These are phyloP conservation scores for Sutorius australiensis DNA, from an alignment of 768 basidiomycete genomes.

Conservation along the genomic window DNA sequence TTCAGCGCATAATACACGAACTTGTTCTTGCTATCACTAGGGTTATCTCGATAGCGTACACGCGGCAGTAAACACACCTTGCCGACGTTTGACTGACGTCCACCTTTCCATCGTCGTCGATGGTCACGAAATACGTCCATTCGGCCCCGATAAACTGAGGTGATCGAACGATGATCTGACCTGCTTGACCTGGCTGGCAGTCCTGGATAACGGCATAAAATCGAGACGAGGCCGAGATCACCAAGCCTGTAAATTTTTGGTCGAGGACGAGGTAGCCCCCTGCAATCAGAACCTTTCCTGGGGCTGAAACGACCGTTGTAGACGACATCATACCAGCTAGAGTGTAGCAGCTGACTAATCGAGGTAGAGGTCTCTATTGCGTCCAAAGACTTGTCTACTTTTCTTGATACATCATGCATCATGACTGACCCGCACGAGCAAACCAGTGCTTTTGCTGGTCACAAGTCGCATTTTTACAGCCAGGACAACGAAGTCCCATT, in stretches of 20 bases:
- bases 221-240: slow-evolving; percentile 88
- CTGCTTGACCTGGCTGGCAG: slow-evolving; percentile 21
- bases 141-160: slow-evolving; percentile 84
- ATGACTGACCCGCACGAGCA: slow-evolving; percentile 61
- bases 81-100: slow-evolving; percentile 21
- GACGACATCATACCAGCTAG: slow-evolving; percentile 35
- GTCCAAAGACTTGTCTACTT: neutral
- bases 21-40: slow-evolving; percentile 64
- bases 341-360: slow-evolving; percentile 24
- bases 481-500: slow-evolving; percentile 85
- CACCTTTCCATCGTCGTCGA: slow-evolving; percentile 31
- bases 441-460: slow-evolving; percentile 88
- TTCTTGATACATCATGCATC: slow-evolving; percentile 31
- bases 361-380: neutral
- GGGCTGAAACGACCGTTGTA: slow-evolving; percentile 78
- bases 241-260: slow-evolving; percentile 76
- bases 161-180: slow-evolving; percentile 70
- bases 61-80: slow-evolving; percentile 14
- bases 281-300: slow-evolving; percentile 92
- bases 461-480: slow-evolving; percentile 88
- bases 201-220: slow-evolving; percentile 80
- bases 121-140: slow-evolving; percentile 65
- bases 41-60: neutral
- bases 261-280: slow-evolving; percentile 98
- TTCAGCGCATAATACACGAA: slow-evolving; percentile 91